Conservation (phyloP, 345 rosid species). For the Mangifera indica region DNA sequence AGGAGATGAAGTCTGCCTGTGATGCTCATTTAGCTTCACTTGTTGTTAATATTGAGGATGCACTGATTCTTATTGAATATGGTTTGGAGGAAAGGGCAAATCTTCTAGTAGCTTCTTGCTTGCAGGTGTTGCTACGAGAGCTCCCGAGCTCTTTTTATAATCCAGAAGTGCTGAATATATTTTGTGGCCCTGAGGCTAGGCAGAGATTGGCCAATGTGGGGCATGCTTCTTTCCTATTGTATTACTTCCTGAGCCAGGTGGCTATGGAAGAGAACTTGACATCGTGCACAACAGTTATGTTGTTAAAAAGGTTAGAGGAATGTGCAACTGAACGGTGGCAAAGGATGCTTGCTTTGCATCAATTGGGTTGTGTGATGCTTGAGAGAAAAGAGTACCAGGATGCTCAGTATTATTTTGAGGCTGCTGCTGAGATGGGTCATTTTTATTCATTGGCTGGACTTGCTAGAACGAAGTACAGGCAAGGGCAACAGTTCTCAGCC, state of each 20-base stretch:
- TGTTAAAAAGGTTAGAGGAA: conserved; percentile 65
- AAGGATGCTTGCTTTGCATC: conserved; percentile 74
- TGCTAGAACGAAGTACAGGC: conserved; percentile 73
- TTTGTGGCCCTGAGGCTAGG: conserved; percentile 59
- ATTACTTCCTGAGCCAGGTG: conserved; percentile 80
- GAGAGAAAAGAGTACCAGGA: conserved; percentile 58
- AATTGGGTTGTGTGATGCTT: conserved; percentile 69
- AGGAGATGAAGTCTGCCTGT: conserved; percentile 73
- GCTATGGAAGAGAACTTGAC: conserved; percentile 62
- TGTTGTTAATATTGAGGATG: conserved; percentile 52
- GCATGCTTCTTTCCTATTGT: conserved; percentile 66
- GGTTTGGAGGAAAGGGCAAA: conserved; percentile 70
- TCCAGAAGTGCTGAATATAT: conserved; percentile 50
- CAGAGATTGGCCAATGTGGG: conserved; percentile 59
- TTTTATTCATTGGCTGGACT: conserved; percentile 79
- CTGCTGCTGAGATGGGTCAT: conserved; percentile 73
- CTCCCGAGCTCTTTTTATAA: conserved; percentile 57
- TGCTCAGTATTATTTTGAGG: conserved; percentile 60
- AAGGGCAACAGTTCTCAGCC: conserved; percentile 68
- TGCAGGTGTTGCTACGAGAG: conserved; percentile 74
- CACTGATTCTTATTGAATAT: conserved; percentile 62
- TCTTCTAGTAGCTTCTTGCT: conserved; percentile 82
- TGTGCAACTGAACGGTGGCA: conserved; percentile 71
- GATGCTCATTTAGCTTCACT: conserved; percentile 73
- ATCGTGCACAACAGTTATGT: conserved; percentile 43